Conservation (phyloP, 306 rosid genomes). For the Prosopis cineraria region DNA sequence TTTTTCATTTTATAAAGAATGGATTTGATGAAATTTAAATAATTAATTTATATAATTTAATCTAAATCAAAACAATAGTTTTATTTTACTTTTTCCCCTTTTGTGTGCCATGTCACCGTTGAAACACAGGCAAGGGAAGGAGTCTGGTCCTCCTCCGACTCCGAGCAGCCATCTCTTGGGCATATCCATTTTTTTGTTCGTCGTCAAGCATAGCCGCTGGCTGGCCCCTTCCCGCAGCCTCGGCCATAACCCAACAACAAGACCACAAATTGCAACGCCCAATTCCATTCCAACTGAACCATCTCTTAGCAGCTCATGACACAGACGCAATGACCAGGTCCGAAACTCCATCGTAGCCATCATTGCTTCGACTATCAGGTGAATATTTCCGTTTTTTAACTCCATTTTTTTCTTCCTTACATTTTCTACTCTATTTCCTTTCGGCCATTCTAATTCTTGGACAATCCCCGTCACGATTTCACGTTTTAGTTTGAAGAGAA, state of each 20-base stretch:
- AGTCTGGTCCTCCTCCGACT: background rate
- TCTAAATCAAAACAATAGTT: background rate
- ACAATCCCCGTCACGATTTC: background rate
- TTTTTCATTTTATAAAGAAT: too few relatives aligned
- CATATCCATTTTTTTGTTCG: background rate
- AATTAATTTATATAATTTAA: too few relatives aligned
- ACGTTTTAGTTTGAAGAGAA: background rate
- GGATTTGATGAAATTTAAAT: too few relatives aligned
- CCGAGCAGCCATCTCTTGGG: background rate
- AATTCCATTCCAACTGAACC: background rate
- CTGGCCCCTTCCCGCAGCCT: background rate
- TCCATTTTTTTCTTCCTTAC: background rate
- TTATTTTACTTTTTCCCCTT: background rate
- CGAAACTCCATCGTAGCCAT: background rate
- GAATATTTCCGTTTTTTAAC: background rate
- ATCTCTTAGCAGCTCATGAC: background rate
- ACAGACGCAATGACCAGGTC: background rate
- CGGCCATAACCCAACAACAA: background rate
- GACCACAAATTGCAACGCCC: background rate
- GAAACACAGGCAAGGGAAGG: background rate
- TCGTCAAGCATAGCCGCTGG: background rate
- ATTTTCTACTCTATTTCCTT: background rate
- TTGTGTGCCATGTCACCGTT: background rate
- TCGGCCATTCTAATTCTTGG: background rate
- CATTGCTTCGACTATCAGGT: background rate